These are phyloP conservation scores for Aspergillus piperis DNA, from an alignment of 2,329 filamentous ascomycete species.

Conservation along the genomic window DNA sequence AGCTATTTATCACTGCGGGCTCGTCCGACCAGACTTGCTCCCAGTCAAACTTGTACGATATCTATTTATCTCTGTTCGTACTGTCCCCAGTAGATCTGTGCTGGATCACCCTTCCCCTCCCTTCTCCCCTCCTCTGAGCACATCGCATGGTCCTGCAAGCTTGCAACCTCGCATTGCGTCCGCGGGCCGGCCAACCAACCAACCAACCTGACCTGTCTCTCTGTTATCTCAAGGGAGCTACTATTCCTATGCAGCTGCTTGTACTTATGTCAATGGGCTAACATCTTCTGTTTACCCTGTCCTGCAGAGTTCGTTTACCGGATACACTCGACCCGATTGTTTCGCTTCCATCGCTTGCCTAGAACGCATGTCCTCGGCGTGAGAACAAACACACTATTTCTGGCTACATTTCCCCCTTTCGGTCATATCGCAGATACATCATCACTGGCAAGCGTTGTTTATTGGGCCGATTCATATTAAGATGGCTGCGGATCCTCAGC, in stretches of 20 bases:
- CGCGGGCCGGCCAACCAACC: background rate
- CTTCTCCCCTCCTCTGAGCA: background rate
- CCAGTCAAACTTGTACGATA: no score
- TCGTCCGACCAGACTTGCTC: no score
- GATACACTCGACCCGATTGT: background rate
- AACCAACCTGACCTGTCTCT: background rate
- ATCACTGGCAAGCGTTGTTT: no score
- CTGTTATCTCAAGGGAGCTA: background rate
- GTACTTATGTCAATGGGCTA: background rate
- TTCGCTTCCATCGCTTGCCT: background rate
- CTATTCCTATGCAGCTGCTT: no score
- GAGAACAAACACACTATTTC: background rate
- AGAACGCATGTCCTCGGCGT: background rate
- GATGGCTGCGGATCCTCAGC: constrained; percentile 21
- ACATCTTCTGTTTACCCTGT: background rate
- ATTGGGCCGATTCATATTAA: background rate
- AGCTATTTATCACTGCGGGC: no score
- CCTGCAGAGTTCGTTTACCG: background rate
- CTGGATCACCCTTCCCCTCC: no score
- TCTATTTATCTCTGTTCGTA: background rate
- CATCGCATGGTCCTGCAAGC: background rate
- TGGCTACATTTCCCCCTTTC: background rate
- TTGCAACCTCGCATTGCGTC: background rate
- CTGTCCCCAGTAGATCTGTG: no score
- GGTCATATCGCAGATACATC: background rate